phyloP scores from a whole-genome alignment of 441 rosid species.

The Theobroma grandiflorum region DNA sequence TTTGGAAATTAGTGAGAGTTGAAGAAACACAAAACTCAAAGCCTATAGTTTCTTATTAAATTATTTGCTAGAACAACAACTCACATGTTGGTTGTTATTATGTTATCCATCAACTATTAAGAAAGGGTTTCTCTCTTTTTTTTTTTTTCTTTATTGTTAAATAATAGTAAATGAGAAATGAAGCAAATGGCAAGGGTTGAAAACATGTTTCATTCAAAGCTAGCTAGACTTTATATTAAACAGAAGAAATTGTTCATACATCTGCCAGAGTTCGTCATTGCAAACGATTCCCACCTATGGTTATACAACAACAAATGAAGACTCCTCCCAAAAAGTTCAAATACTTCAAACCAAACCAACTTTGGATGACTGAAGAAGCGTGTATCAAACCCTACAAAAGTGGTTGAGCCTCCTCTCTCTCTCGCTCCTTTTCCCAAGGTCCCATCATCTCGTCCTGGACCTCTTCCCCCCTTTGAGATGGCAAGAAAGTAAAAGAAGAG shows the following conservation, averaged over 20 bases:
- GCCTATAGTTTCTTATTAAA: too few species aligned
- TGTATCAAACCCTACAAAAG: neutral
- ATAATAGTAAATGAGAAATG: too few species aligned
- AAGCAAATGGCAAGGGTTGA: neutral
- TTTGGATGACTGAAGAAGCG: neutral
- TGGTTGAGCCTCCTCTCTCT: neutral
- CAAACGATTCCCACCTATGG: neutral
- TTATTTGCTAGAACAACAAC: too few species aligned
- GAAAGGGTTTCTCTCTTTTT: too few species aligned
- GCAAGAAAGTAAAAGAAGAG: neutral
- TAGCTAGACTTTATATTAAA: neutral
- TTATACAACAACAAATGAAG: slow-evolving; percentile 6
- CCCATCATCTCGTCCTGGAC: neutral
- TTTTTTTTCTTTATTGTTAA: too few species aligned
- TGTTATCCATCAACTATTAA: too few species aligned
- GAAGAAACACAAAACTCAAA: neutral
- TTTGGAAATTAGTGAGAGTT: neutral
- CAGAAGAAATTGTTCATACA: neutral
- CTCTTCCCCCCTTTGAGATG: neutral
- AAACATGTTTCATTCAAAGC: neutral
- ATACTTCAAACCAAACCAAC: neutral
- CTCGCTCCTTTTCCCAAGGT: slow-evolving; percentile 7
- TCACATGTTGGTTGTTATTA: too few species aligned
- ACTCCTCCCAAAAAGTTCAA: neutral
- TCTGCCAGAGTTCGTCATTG: neutral